phyloP scores from a whole-genome alignment of 345 rosid genomes.

The Excoecaria cochinchinensis region DNA sequence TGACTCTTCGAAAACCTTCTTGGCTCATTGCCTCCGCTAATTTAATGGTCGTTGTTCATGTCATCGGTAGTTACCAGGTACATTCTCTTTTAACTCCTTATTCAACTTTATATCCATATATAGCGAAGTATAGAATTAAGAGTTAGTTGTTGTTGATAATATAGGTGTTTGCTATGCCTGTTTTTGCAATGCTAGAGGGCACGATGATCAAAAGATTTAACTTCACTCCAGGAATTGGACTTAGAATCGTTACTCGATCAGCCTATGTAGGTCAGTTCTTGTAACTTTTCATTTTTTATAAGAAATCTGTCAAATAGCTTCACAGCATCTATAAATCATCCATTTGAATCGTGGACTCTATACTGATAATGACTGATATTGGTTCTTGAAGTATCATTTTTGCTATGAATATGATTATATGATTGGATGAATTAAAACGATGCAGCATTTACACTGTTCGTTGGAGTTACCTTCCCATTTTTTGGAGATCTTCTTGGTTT shows the following conservation, averaged over 20 bases:
- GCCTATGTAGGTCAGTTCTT: conserved; percentile 72
- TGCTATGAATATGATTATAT: neutral
- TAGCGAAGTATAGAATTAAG: no score
- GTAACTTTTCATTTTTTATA: neutral
- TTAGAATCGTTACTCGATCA: conserved; percentile 68
- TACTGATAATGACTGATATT: no score
- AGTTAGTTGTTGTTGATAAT: neutral
- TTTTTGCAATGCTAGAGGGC: conserved; percentile 71
- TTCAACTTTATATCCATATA: neutral
- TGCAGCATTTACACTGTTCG: conserved; percentile 79
- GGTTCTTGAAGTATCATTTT: no score
- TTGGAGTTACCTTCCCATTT: conserved; percentile 89
- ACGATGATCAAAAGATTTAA: conserved; percentile 48
- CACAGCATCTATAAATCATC: no score
- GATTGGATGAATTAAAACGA: neutral
- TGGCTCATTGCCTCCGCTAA: conserved; percentile 96
- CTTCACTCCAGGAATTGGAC: conserved; percentile 54
- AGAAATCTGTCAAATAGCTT: no score
- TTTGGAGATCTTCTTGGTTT: conserved; percentile 95
- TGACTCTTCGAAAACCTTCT: conserved; percentile 53
- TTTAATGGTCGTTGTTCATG: conserved; percentile 92
- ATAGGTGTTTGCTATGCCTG: conserved; percentile 94
- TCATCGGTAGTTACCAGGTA: conserved; percentile 92
- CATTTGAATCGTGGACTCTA: no score
- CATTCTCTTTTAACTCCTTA: neutral